phyloP scores from a whole-genome alignment of 257 asterid species.

The Gentiana straminea region DNA sequence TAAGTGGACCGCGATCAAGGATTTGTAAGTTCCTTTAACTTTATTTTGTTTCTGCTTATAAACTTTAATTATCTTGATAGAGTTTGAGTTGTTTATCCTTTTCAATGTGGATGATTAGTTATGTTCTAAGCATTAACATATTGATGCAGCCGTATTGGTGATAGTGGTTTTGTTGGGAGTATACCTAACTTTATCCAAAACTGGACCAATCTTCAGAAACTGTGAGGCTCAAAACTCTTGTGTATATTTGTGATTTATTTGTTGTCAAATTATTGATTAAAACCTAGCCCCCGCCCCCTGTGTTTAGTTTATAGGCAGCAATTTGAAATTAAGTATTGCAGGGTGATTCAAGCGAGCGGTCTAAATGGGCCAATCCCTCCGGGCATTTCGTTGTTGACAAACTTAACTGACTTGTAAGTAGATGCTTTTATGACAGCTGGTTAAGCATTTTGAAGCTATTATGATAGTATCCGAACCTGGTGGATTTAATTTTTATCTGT shows the following conservation, averaged over 20 bases:
- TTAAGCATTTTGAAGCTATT: too few species aligned
- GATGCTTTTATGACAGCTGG: too few species aligned
- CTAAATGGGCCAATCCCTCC: neutral
- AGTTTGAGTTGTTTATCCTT: neutral
- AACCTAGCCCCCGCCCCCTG: too few species aligned
- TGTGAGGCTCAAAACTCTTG: constrained; percentile 28
- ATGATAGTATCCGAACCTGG: too few species aligned
- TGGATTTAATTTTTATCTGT: too few species aligned
- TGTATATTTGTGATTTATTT: too few species aligned
- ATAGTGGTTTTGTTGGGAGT: constrained; percentile 58
- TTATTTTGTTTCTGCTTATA: neutral
- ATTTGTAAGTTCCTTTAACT: constrained; percentile 36
- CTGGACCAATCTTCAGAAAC: constrained; percentile 36
- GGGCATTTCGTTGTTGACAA: neutral
- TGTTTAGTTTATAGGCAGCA: too few species aligned
- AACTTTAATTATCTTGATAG: neutral
- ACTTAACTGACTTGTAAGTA: neutral
- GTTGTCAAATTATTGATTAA: too few species aligned
- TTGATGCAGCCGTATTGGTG: constrained; percentile 46
- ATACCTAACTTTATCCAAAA: constrained; percentile 43
- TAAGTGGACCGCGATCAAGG: constrained; percentile 39
- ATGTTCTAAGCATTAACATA: too few species aligned
- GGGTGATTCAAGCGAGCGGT: too few species aligned
- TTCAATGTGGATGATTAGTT: neutral
- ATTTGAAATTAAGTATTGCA: too few species aligned